A percentile compares a stretch with the other conserved stretches of the same genome.
Conservation (phyloP, 306 rosid genomes). For the Biancaea sappan region DNA sequence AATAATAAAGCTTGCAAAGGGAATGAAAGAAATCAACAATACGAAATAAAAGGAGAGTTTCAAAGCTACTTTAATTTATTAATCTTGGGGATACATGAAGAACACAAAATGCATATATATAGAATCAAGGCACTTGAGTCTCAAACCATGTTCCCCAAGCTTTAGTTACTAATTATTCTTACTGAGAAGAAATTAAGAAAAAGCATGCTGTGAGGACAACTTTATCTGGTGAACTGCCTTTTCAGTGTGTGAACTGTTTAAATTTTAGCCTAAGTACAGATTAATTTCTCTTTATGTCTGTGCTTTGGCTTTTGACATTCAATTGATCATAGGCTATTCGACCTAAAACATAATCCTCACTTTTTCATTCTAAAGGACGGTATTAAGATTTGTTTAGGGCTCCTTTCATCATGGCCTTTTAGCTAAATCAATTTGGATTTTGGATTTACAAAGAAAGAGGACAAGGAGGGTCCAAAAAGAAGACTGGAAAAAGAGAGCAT, state of each 20-base stretch:
- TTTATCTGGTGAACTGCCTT: slow-evolving; percentile 40
- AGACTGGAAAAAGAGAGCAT: slow-evolving; percentile 52
- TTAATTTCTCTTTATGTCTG: slow-evolving; percentile 58
- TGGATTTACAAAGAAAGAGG: slow-evolving; percentile 51
- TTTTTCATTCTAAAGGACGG: slow-evolving; percentile 36
- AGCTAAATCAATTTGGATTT: slow-evolving; percentile 50
- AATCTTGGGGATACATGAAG: background rate
- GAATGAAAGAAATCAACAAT: slow-evolving; percentile 14
- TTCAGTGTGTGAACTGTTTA: slow-evolving; percentile 37
- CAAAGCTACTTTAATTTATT: slow-evolving; percentile 25
- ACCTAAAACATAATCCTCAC: slow-evolving; percentile 27
- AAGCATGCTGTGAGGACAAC: slow-evolving; percentile 39
- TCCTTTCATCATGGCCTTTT: slow-evolving; percentile 39
- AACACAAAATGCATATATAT: background rate
- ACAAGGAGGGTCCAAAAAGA: slow-evolving; percentile 53
- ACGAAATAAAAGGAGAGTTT: background rate
- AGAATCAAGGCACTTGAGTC: slow-evolving; percentile 6
- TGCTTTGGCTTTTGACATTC: slow-evolving; percentile 37
- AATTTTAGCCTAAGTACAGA: slow-evolving; percentile 38
- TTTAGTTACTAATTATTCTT: slow-evolving; percentile 28
- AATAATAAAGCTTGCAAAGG: slow-evolving; percentile 21
- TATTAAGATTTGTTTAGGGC: slow-evolving; percentile 41
- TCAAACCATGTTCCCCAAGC: slow-evolving; percentile 33
- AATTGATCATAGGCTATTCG: slow-evolving; percentile 16
- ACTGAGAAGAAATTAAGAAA: slow-evolving; percentile 36